Base-by-base conservation (phyloP, 75 land plant genomes). In the Pinus tabuliformis region DNA sequence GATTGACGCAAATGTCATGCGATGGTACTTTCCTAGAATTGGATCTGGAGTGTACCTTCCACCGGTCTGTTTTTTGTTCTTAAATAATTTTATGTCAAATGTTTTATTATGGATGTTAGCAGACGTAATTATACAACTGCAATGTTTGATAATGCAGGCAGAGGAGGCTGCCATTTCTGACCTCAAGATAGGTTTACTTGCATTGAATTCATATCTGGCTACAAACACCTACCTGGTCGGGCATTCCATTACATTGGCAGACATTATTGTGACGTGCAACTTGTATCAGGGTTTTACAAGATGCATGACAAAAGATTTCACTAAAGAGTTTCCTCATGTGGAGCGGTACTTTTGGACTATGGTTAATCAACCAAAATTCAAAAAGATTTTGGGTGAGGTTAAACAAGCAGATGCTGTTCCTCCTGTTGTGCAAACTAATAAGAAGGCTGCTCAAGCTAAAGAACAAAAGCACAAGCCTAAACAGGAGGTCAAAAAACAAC, bases 311-410 rank as follows among this genome's bases (percentile, higher is more conserved):
- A 91, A 93, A 79, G 91, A 82, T 57, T 96, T 96, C 62, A 87
- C 88, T 3, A 71, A 88, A 2, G 93, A 87, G 54, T 96, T 85
- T 72, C 97, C 99, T 33, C 99, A 93, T 79, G 88, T 96, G 56
- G 97, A 96, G 77, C 85, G 99, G 73, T 94, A 93, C 82, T 91
- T 91, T 80, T 94, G 94, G 94, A 93, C 99, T n/a, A 28, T 94
- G 77, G 89, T 88, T 11, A 90, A 93, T 77, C 97, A 96, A 56
- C 99, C 99, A 4, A 82, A 89, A 17, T 82, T 97, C 70, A 80
- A 84, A 61, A 95, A 95, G 82, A 39, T 89, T 16, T 36, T 95
- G 68, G 98, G 95, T 33, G 95, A 97, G 62, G 81, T 95, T 0
- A 86, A 81, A 52, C 93, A 88, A 72, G 62, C 85, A 39, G 92